These are phyloP conservation scores for Xylaria venustula DNA, from an alignment of 495 filamentous ascomycete species.

Conservation along the genomic window DNA sequence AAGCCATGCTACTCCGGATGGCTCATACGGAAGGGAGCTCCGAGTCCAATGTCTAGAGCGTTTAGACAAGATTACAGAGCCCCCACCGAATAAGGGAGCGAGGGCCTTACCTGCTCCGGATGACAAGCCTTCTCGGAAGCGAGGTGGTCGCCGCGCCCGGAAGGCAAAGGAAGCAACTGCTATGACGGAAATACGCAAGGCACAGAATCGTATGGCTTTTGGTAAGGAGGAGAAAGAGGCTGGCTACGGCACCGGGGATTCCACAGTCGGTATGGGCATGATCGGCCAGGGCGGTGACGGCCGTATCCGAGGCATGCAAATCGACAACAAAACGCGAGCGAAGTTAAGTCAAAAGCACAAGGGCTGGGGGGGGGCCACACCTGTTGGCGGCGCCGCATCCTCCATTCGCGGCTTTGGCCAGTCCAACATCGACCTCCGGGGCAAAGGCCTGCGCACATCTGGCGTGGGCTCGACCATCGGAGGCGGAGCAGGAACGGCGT, in stretches of 20 bases:
- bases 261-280: constrained; percentile 90
- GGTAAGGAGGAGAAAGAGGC: constrained; percentile 95
- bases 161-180: constrained; percentile 97
- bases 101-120: constrained; percentile 91
- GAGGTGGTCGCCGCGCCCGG: constrained; percentile 84
- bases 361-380: constrained; percentile 82
- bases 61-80: constrained; percentile 90
- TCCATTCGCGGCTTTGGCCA: constrained; percentile 76
- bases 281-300: constrained; percentile 86
- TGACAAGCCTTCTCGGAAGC: constrained; percentile 91
- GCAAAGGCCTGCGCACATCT: constrained; percentile 69
- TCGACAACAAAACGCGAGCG: constrained; percentile 89
- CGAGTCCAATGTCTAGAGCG: constrained; percentile 79
- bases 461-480: constrained; percentile 71
- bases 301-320: constrained; percentile 79
- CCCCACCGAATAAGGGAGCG: constrained; percentile 85
- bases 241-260: constrained; percentile 84
- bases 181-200: constrained; percentile 95
- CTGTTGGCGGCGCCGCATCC: constrained; percentile 66
- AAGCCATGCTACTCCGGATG: constrained; percentile 79
- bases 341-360: constrained; percentile 94
- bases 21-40: constrained; percentile 80
- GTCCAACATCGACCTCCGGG: constrained; percentile 66
- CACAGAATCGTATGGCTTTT: constrained; percentile 94
- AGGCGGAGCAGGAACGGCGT: constrained; percentile 68